A percentile compares a stretch with the other conserved stretches of the same genome.
phyloP scores from a whole-genome alignment of 306 rosid species.

The Glycyrrhiza uralensis region DNA sequence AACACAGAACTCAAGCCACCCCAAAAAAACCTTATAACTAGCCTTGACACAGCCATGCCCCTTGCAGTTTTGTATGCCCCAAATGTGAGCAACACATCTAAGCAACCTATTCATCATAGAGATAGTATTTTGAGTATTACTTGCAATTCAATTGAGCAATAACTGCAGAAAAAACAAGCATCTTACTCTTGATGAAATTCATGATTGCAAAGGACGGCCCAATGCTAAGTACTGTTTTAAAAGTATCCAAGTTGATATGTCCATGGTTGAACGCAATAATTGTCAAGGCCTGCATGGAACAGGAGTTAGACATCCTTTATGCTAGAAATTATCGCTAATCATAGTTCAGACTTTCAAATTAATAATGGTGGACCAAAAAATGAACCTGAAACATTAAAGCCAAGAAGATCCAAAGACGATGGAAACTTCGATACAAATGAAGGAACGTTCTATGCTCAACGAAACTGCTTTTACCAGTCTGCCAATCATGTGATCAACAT shows the following conservation, averaged over 20 bases:
- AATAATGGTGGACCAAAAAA: constrained; percentile 17
- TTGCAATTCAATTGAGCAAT: constrained; percentile 12
- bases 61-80: constrained; percentile 93
- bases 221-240: constrained; percentile 73
- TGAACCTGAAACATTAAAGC: constrained; percentile 91
- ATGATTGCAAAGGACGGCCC: constrained; percentile 87
- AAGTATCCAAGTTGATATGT: constrained; percentile 53
- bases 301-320: constrained; percentile 20
- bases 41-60: constrained; percentile 97
- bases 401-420: constrained; percentile 97
- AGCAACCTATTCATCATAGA: constrained; percentile 50
- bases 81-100: constrained; percentile 89
- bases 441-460: constrained; percentile 94
- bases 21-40: constrained; percentile 91
- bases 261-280: constrained; percentile 75
- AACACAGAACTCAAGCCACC: constrained; percentile 71
- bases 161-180: constrained; percentile 9
- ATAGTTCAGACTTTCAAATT: constrained; percentile 18
- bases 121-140: constrained; percentile 4
- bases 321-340: constrained; percentile 9
- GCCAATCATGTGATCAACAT: constrained; percentile 25
- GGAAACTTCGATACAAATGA: constrained; percentile 92
- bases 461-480: constrained; percentile 96
- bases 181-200: constrained; percentile 84
- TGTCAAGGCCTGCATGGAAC: constrained; percentile 63